phyloP scores from a whole-genome alignment of 2,329 filamentous ascomycete genomes.

The Lecanoromycetidae sp. region DNA sequence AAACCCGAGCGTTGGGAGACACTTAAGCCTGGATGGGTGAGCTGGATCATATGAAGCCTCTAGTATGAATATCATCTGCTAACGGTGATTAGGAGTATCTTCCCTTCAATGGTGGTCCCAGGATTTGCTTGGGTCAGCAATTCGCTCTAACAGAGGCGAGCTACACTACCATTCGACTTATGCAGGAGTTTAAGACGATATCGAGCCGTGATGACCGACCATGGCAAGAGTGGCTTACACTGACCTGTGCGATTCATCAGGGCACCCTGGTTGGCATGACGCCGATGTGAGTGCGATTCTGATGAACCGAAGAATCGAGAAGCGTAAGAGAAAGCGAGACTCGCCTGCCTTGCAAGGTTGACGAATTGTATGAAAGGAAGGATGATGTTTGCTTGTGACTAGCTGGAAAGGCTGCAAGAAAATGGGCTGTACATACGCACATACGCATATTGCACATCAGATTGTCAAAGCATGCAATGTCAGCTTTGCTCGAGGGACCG shows the following conservation, averaged over 20 bases:
- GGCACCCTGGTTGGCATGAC: conserved; percentile 16
- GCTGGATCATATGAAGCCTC: background rate
- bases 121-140: conserved; percentile 28
- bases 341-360: no score
- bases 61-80: background rate
- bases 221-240: conserved; percentile 16
- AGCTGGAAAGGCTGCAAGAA: no score
- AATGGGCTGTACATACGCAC: no score
- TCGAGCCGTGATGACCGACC: conserved; percentile 16
- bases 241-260: conserved; percentile 14
- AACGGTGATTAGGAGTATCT: conserved; percentile 24
- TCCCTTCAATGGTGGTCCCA: conserved; percentile 29
- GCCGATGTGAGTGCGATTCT: background rate
- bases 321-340: background rate
- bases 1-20: conserved; percentile 37
- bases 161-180: conserved; percentile 18
- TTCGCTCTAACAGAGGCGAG: conserved; percentile 20
- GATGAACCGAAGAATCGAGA: background rate
- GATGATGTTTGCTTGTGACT: no score
- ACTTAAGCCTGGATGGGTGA: conserved; percentile 11
- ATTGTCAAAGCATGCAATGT: no score
- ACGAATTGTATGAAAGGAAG: no score
- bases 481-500: no score
- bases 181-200: conserved; percentile 19
- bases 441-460: no score